A percentile compares a stretch with the other conserved stretches of the same genome.
These are phyloP conservation scores for Amanita fuliginea DNA, from an alignment of 768 basidiomycete species.

Conservation along the genomic window DNA sequence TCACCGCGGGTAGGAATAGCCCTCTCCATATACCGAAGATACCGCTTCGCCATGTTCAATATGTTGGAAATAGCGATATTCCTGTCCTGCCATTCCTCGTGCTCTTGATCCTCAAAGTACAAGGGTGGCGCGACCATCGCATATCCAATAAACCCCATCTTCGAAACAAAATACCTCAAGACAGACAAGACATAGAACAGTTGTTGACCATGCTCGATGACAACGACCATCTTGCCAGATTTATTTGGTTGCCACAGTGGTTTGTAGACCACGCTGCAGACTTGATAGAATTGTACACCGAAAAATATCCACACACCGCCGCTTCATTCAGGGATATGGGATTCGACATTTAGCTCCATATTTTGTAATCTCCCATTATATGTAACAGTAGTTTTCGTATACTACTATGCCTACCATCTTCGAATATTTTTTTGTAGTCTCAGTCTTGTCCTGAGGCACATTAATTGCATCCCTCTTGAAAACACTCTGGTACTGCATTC, in stretches of 20 bases:
- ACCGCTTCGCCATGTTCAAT: conserved; percentile 13
- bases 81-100: conserved; percentile 28
- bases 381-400: too few species aligned
- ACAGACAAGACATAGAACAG: conserved; percentile 29
- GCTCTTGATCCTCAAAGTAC: conserved; percentile 29
- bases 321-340: conserved; percentile 14
- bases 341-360: conserved; percentile 5
- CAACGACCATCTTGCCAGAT: conserved; percentile 11
- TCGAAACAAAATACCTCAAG: conserved; percentile 25
- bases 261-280: conserved; percentile 17
- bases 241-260: conserved; percentile 19
- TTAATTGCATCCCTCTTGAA: too few species aligned
- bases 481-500: too few species aligned
- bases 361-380: too few species aligned
- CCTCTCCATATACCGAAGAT: conserved; percentile 25
- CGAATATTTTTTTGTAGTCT: too few species aligned
- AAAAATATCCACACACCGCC: conserved; percentile 10
- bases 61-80: conserved; percentile 14
- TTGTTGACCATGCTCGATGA: conserved; percentile 26
- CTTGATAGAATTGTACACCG: conserved; percentile 16
- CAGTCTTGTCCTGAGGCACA: too few species aligned
- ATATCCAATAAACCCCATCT: conserved; percentile 19
- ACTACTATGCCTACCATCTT: too few species aligned
- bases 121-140: conserved; percentile 31
- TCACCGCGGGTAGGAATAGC: conserved; percentile 16